These are phyloP conservation scores for Spergularia azorica DNA, from an alignment of 179 eudicot species.

Conservation along the genomic window DNA sequence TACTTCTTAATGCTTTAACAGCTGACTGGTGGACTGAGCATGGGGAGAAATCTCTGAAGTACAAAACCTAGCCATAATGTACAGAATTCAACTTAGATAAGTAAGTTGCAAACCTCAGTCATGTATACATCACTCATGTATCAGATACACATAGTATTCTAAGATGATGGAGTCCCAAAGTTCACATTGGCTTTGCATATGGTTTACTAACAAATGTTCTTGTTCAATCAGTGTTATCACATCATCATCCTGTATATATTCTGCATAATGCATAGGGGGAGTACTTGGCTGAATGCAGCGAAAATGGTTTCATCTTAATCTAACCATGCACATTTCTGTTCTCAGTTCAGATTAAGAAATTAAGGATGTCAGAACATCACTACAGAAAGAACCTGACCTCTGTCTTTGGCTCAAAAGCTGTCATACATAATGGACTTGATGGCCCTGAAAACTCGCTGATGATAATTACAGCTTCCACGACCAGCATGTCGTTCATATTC, in stretches of 20 bases:
- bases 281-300: not conserved
- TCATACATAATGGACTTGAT: conserved; percentile 50
- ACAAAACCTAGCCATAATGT: conserved; percentile 53
- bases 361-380: not conserved
- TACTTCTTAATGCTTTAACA: conserved; percentile 61
- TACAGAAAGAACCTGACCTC: conserved; percentile 50
- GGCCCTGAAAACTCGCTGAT: conserved; percentile 52
- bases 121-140: not conserved
- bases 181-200: not conserved
- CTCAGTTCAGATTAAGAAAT: not conserved
- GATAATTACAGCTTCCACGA: conserved; percentile 73
- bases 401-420: conserved; percentile 51
- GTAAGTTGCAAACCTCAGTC: not conserved
- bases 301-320: not conserved
- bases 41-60: conserved; percentile 77
- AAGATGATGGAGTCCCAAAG: not conserved
- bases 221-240: not conserved
- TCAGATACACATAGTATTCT: not conserved
- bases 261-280: not conserved
- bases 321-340: not conserved
- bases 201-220: not conserved
- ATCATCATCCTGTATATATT: not conserved
- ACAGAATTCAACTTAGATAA: conserved; percentile 21
- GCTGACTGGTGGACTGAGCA: conserved; percentile 52
- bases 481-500: conserved; percentile 34